A percentile compares a stretch with the other conserved stretches of the same genome.
Evolutionary conservation across 352 stramenopile species (phyloP).

Genomic region (Nothophytophthora sp.): DNA sequence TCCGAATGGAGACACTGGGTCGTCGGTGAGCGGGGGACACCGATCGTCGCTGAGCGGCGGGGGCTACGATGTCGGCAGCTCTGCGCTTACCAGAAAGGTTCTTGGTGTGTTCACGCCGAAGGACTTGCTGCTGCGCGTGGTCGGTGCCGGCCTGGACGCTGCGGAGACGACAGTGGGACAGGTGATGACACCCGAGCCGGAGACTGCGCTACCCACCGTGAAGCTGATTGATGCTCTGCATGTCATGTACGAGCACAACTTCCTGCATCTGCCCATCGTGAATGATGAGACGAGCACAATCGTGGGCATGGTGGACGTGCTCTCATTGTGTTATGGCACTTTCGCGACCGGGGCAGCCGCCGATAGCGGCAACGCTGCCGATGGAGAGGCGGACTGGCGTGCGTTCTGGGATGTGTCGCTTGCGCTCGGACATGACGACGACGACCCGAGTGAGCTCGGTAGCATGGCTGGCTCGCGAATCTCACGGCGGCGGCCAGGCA

Average conservation of each 20-base stretch:
- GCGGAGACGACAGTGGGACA: slow-evolving; percentile 88
- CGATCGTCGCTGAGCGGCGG: slow-evolving; percentile 36
- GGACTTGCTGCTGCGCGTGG: slow-evolving; percentile 95
- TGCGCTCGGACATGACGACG: slow-evolving; percentile 70
- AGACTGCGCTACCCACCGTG: slow-evolving; percentile 91
- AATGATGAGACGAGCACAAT: slow-evolving; percentile 77
- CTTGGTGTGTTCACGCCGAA: slow-evolving; percentile 98
- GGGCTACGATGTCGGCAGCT: slow-evolving; percentile 44
- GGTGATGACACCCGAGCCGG: slow-evolving; percentile 97
- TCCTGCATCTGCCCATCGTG: slow-evolving; percentile 96
- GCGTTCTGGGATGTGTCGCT: slow-evolving; percentile 91
- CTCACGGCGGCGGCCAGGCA: slow-evolving; percentile 34
- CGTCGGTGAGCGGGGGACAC: slow-evolving; percentile 35
- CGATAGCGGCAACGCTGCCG: slow-evolving; percentile 32
- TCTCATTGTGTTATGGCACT: slow-evolving; percentile 89
- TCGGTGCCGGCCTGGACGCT: slow-evolving; percentile 91
- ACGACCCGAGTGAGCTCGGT: slow-evolving; percentile 72
- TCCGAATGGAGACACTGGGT: slow-evolving; percentile 36
- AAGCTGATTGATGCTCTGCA: slow-evolving; percentile 97
- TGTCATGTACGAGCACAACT: slow-evolving; percentile 98
- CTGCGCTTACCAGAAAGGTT: slow-evolving; percentile 51
- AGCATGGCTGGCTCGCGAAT: slow-evolving; percentile 62
- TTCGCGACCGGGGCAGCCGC: slow-evolving; percentile 71
- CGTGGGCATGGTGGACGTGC: slow-evolving; percentile 84
- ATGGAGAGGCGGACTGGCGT: slow-evolving; percentile 77